Base-by-base conservation (phyloP, 805 yeast species). In the Teunomyces pallodes region DNA sequence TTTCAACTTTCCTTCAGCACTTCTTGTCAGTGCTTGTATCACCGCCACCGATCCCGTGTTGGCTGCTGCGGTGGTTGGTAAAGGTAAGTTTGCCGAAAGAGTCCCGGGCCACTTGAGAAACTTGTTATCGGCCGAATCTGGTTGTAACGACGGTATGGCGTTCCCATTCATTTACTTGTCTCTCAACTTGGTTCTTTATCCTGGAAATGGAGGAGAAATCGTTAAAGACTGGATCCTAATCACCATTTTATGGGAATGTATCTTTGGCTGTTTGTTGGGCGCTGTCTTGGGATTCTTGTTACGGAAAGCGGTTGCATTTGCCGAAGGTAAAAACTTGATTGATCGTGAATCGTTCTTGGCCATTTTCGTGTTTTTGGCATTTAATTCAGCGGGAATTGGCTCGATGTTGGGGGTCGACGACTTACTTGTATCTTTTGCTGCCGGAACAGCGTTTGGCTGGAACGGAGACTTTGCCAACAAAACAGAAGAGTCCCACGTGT, bases 21-120 rank as follows among this genome's bases (percentile, higher is more conserved):
- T 90, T 31, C 75, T 85, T 42, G 82, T 90, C 1, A 80, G 91
- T 29, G 96, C 96, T 1, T 90, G 96, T 64, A 83, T 90, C 41
- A 91, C 97, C 0, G 97, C 97, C 2, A 91, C 97, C 0, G 97
- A 90, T 68, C 97, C 97, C 5, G 94, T 90, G 36, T 75, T 90
- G 60, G 96, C 97, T 2, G 94, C 96, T 13, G 96, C 97, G 2
- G 96, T 90, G 33, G 96, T 90, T 9, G 96, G 96, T 65, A 90
- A 87, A 58, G 96, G 96, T 55, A 87, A 88, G 62, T 90, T 90
- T 64, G 96, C 96, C 10, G 81, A 81, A 59, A 79, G 96, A 47
- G 96, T 90, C 13, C 96, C 96, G 1, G 96, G 95, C n/a, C 97
- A 90, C 67, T 75, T 90, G 68, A 76, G 96, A 56, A 87, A 90